A percentile compares a stretch with the other conserved stretches of the same genome.
phyloP scores from a whole-genome alignment of 108 stramenopile genomes.

The Pseudonitzschia multiseries region DNA sequence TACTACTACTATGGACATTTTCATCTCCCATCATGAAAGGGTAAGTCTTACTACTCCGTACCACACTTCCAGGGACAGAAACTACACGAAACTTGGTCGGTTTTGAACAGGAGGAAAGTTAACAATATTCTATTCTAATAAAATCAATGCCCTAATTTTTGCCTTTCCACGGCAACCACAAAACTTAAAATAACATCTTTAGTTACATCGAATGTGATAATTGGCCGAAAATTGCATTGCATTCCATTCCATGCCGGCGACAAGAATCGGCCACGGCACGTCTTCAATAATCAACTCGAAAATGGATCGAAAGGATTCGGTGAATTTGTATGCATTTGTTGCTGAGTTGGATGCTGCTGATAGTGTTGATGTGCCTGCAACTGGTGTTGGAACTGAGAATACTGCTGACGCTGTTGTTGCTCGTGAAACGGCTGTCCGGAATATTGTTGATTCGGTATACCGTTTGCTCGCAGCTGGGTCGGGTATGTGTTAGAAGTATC shows the following conservation, averaged over 20 bases:
- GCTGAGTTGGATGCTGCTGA: not conserved
- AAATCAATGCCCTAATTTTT: too few relatives aligned
- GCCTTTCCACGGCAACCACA: too few relatives aligned
- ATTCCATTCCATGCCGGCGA: not conserved
- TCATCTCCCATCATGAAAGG: too few relatives aligned
- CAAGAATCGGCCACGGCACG: not conserved
- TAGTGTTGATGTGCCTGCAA: constrained; percentile 5
- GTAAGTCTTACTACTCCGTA: too few relatives aligned
- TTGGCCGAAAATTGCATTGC: too few relatives aligned
- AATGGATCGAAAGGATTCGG: constrained; percentile 25
- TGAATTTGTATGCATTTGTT: constrained; percentile 9
- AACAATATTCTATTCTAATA: too few relatives aligned
- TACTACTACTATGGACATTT: too few relatives aligned
- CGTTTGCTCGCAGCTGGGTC: not conserved
- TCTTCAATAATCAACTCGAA: not conserved
- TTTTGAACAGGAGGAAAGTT: too few relatives aligned
- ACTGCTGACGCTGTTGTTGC: not conserved
- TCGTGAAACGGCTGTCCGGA: not conserved
- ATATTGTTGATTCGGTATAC: constrained; percentile 2
- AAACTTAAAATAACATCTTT: too few relatives aligned
- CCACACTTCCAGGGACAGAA: too few relatives aligned
- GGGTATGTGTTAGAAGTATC: not conserved
- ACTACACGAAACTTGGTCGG: too few relatives aligned
- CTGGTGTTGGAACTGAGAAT: not conserved
- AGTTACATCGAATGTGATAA: too few relatives aligned